phyloP scores from a whole-genome alignment of 202 grass and related monocot genomes.

The Alloteropsis angusta region DNA sequence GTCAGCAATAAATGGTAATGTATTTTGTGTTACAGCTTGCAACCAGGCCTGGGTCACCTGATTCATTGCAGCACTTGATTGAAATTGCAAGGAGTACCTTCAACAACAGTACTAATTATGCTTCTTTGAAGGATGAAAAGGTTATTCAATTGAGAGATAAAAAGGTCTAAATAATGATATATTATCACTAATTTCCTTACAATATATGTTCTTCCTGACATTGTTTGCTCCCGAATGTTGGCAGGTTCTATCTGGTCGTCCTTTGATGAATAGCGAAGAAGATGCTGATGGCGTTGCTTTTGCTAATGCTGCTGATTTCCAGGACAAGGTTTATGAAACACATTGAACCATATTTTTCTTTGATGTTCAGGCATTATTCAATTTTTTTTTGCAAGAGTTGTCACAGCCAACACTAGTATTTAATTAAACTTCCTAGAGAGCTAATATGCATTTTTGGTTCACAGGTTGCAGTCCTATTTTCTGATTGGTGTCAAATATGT shows the following conservation, averaged over 20 bases:
- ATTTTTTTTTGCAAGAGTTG: background rate
- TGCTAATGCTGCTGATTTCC: slow-evolving; percentile 67
- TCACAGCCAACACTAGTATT: background rate
- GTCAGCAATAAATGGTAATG: background rate
- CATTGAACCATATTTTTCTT: background rate
- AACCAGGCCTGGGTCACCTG: slow-evolving; percentile 70
- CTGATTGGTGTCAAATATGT: slow-evolving; percentile 88
- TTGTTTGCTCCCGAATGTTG: slow-evolving; percentile 20
- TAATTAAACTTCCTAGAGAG: background rate
- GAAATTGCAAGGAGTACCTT: slow-evolving; percentile 63
- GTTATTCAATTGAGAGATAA: slow-evolving; percentile 55
- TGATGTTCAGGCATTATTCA: background rate
- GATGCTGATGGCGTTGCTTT: slow-evolving; percentile 40
- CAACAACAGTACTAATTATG: slow-evolving; percentile 31
- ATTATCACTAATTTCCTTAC: background rate
- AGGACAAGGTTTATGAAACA: slow-evolving; percentile 61
- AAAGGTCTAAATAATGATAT: slow-evolving; percentile 43
- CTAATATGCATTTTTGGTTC: slow-evolving; percentile 25
- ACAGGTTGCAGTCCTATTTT: slow-evolving; percentile 67
- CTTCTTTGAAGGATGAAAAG: slow-evolving; percentile 70
- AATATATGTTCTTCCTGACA: background rate
- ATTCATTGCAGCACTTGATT: slow-evolving; percentile 75
- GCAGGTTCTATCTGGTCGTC: slow-evolving; percentile 53
- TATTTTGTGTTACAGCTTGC: slow-evolving; percentile 58
- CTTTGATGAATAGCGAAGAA: slow-evolving; percentile 55